Evolutionary conservation across 2,329 filamentous ascomycete species (phyloP), one percentile per base, ranked within the genome.

Genomic region (Aspergillus sp.): DNA sequence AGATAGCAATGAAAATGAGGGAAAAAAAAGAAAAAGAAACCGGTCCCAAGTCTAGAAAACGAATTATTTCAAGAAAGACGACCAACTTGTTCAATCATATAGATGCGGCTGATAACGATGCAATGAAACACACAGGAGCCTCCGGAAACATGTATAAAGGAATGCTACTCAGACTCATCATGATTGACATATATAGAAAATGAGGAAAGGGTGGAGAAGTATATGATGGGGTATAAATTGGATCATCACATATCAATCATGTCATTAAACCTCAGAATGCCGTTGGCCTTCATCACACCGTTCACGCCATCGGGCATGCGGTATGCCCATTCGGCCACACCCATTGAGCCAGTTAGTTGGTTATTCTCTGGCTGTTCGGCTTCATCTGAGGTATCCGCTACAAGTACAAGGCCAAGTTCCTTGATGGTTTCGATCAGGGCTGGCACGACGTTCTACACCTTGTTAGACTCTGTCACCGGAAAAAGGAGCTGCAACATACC

Each of bases 341-440:
- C 74, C 65, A 74, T 70, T 1, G 75, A 31, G 56, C 66, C 65
- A 13, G 71, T 60, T 13, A 66, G 62, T 23, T 70, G 64, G 34
- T 58, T 63, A 52, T 66, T 65, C 31, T 68, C 70, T 3, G 71
- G 60, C 57, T 75, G 70, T 49, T 69, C 64, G 41, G 64, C 63
- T 65, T 89, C 86, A 60, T 87, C 84, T 5, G 91, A 92, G 67
- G 91, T 92, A 74, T 99, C 94, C 55, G 92, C 90, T 17, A 99
- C 93, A 43, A 99, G 85, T 5, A 96, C 94, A 54, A 99, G 83
- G 28, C 95, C 94, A 53, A 96, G 91, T 28, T 93, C 92, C 78
- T 98, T 98, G 80, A 99, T 94, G 2, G 93, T 92, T 68, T 96
- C 92, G 57, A 96, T 89, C 51, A 99, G 84, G 2, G 93, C 92